These are phyloP conservation scores for Solanum sejunctum DNA, from an alignment of 257 asterid species.

Conservation along the genomic window DNA sequence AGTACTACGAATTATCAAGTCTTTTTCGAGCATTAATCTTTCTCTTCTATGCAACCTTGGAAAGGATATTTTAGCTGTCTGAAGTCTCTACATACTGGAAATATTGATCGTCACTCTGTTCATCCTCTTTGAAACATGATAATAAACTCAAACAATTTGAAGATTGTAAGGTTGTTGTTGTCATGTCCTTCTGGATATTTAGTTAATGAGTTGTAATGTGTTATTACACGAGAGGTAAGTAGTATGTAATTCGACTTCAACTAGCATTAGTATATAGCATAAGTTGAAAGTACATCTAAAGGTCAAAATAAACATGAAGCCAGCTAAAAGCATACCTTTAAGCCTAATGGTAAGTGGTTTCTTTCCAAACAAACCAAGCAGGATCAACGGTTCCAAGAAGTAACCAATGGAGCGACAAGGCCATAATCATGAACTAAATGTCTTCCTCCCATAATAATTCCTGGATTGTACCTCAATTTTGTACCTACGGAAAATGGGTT, in stretches of 20 bases:
- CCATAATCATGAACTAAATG: slow-evolving; percentile 66
- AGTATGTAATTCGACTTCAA: neutral
- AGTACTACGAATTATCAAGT: neutral
- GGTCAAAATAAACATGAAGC: neutral
- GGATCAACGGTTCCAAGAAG: slow-evolving; percentile 69
- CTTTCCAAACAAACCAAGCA: slow-evolving; percentile 70
- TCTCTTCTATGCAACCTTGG: neutral
- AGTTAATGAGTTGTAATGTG: neutral
- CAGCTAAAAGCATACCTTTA: slow-evolving; percentile 24
- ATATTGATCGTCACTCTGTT: neutral
- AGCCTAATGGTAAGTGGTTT: slow-evolving; percentile 59
- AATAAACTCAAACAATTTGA: neutral
- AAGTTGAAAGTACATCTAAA: neutral
- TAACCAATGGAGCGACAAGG: slow-evolving; percentile 53
- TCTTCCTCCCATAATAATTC: slow-evolving; percentile 76
- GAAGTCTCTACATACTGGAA: neutral
- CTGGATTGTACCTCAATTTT: slow-evolving; percentile 73
- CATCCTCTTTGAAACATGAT: neutral
- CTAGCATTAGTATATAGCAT: neutral
- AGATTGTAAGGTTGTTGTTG: neutral
- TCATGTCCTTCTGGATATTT: too few relatives aligned
- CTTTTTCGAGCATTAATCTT: neutral
- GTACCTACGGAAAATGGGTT: slow-evolving; percentile 31
- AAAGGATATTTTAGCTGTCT: neutral
- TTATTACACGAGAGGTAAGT: neutral